Conservation (phyloP, 257 asterid species). For the Ocimum tenuiflorum region DNA sequence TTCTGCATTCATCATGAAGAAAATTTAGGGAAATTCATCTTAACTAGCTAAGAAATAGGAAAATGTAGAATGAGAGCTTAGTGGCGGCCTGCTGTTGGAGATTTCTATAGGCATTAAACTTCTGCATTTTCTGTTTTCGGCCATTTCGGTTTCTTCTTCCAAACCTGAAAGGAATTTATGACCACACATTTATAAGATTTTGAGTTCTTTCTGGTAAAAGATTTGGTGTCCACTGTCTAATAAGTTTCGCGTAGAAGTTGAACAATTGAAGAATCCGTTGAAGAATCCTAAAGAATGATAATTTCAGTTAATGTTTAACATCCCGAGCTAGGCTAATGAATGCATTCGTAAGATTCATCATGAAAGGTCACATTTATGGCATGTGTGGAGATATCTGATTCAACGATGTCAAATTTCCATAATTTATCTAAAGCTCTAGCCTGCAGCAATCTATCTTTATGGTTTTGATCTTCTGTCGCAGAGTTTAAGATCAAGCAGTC, state of each 20-base stretch:
- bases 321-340: background rate
- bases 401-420: background rate
- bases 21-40: background rate
- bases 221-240: background rate
- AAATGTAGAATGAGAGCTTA: background rate
- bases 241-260: background rate
- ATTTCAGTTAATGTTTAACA: background rate
- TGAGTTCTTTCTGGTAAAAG: background rate
- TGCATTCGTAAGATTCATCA: background rate
- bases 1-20: background rate
- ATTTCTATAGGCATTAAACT: background rate
- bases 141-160: slow-evolving; percentile 2
- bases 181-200: background rate
- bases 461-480: background rate
- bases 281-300: background rate
- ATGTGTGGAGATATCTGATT: background rate
- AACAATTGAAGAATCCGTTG: background rate
- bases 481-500: slow-evolving; percentile 1
- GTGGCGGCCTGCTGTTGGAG: background rate
- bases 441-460: too few species aligned
- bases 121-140: background rate
- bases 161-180: background rate
- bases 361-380: too few species aligned
- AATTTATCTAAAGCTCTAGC: background rate
- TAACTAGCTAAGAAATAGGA: background rate